Conservation (phyloP, 164 flowering plant species). For the grape (Vitis vinifera) region ASM3070453v1 NC_081811.1:25553501-25554000, state of each 20-base stretch:
- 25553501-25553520: no score
- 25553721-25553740: slow-evolving; percentile 26
- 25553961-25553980: neutral
- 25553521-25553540: no score
- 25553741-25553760: neutral
- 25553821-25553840: slow-evolving; percentile 12
- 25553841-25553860: neutral
- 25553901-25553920: neutral
- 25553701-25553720: slow-evolving; percentile 20
- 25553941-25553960: neutral
- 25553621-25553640: no score
- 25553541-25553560: no score
- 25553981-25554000: neutral
- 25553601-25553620: no score
- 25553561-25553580: no score
- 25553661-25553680: slow-evolving; percentile 15
- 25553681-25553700: slow-evolving; percentile 16
- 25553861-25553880: slow-evolving; percentile 7
- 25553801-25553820: slow-evolving; percentile 29
- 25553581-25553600: no score
- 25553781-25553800: slow-evolving; percentile 15
- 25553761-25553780: neutral
- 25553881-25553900: neutral
- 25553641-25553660: no score
- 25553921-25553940: slow-evolving; percentile 17